Conservation (phyloP, 345 rosid species). For the Lenwebbia sp. region DNA sequence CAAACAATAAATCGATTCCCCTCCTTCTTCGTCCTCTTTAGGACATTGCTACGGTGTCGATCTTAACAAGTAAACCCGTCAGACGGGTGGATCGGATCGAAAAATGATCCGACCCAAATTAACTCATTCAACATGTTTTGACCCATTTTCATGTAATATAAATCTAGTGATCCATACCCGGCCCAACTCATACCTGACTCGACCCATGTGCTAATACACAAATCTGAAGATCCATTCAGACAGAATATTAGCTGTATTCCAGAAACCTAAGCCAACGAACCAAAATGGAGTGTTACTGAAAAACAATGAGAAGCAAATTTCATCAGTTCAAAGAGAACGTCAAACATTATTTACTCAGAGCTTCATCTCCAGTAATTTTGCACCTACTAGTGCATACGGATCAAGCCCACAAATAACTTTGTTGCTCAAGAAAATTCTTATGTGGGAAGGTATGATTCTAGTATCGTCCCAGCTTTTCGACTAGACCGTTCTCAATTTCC, state of each 20-base stretch:
- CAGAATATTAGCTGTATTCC: background rate
- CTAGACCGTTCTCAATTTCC: slow-evolving; percentile 63
- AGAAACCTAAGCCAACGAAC: background rate
- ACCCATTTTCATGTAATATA: too few species aligned
- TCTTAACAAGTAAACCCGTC: background rate
- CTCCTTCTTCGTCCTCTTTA: background rate
- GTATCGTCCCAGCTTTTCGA: slow-evolving; percentile 53
- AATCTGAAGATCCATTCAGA: too few species aligned
- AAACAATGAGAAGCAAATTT: background rate
- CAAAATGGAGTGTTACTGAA: background rate
- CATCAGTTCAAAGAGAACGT: background rate
- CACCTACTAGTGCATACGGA: background rate
- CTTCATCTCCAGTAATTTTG: background rate
- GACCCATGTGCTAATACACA: too few species aligned
- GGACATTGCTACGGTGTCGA: background rate
- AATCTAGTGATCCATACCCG: too few species aligned
- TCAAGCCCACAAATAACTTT: background rate
- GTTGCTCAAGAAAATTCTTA: background rate
- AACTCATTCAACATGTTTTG: too few species aligned
- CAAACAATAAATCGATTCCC: background rate
- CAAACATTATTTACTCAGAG: background rate
- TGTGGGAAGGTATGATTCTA: background rate
- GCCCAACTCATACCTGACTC: too few species aligned
- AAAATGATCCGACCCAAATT: too few species aligned
- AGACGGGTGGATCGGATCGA: too few species aligned